A percentile compares a stretch with the other conserved stretches of the same genome.
Evolutionary conservation across 257 asterid genomes (phyloP).

Genomic region (Ballota nigra): DNA sequence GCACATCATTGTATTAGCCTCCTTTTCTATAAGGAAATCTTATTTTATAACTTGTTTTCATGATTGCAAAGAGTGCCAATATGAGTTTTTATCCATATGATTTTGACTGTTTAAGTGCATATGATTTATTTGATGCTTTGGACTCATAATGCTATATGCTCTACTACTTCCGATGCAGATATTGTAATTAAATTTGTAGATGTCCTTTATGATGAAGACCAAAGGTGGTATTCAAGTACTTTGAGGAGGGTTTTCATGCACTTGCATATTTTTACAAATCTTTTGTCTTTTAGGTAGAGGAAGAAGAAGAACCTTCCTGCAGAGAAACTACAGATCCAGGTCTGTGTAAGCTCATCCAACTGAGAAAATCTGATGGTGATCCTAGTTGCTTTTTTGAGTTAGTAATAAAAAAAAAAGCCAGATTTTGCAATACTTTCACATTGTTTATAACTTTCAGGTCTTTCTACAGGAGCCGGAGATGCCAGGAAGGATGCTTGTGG

Average conservation of each 20-base stretch:
- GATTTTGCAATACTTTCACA: neutral
- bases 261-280: neutral
- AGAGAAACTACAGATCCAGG: slow-evolving; percentile 19
- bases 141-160: neutral
- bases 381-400: neutral
- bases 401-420: neutral
- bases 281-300: slow-evolving; percentile 12
- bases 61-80: neutral
- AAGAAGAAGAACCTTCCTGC: slow-evolving; percentile 19
- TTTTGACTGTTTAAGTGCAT: neutral
- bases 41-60: neutral
- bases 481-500: slow-evolving; percentile 18
- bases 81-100: neutral
- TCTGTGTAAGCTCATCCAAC: slow-evolving; percentile 2
- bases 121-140: neutral
- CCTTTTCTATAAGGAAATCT: neutral
- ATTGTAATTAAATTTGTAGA: too few species aligned
- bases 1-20: neutral
- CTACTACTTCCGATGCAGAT: neutral
- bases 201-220: neutral
- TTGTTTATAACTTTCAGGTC: slow-evolving; percentile 29
- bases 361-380: slow-evolving; percentile 22
- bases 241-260: neutral
- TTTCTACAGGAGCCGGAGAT: slow-evolving; percentile 21
- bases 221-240: neutral